phyloP scores from a whole-genome alignment of 1,139 yeast species.

The Debaryomyces psychrophilus region DNA sequence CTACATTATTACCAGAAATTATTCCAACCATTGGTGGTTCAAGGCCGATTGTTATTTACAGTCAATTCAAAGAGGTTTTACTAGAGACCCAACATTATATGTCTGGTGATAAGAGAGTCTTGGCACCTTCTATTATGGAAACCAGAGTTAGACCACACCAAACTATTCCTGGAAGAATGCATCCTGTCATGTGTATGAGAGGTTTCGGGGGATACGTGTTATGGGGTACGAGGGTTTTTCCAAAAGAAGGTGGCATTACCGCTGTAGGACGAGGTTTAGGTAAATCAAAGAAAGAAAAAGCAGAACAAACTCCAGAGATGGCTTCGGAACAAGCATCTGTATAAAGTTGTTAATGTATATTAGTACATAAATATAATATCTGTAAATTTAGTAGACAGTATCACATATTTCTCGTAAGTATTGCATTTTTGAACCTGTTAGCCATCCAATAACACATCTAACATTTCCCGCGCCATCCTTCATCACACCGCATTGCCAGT shows the following conservation, averaged over 20 bases:
- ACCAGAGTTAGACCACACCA: slow-evolving; percentile 86
- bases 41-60: slow-evolving; percentile 80
- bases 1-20: slow-evolving; percentile 63
- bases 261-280: slow-evolving; percentile 59
- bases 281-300: slow-evolving; percentile 34
- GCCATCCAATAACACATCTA: slow-evolving; percentile 48
- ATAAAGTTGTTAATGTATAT: slow-evolving; percentile 4
- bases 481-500: slow-evolving; percentile 33
- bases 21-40: slow-evolving; percentile 80
- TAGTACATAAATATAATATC: background rate
- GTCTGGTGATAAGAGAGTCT: slow-evolving; percentile 64
- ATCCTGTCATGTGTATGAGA: slow-evolving; percentile 92
- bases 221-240: slow-evolving; percentile 79
- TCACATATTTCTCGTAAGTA: slow-evolving; percentile 11
- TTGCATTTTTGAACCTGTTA: slow-evolving; percentile 14
- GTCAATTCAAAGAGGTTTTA: slow-evolving; percentile 77
- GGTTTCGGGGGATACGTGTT: slow-evolving; percentile 91
- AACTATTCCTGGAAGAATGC: slow-evolving; percentile 91
- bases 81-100: slow-evolving; percentile 73
- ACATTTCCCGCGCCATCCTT: slow-evolving; percentile 34
- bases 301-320: slow-evolving; percentile 18
- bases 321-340: slow-evolving; percentile 6
- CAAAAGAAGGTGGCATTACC: slow-evolving; percentile 56
- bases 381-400: slow-evolving; percentile 5
- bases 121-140: slow-evolving; percentile 85